phyloP scores from a whole-genome alignment of 2,329 filamentous ascomycete species.

The Fonsecaea nubica region DNA sequence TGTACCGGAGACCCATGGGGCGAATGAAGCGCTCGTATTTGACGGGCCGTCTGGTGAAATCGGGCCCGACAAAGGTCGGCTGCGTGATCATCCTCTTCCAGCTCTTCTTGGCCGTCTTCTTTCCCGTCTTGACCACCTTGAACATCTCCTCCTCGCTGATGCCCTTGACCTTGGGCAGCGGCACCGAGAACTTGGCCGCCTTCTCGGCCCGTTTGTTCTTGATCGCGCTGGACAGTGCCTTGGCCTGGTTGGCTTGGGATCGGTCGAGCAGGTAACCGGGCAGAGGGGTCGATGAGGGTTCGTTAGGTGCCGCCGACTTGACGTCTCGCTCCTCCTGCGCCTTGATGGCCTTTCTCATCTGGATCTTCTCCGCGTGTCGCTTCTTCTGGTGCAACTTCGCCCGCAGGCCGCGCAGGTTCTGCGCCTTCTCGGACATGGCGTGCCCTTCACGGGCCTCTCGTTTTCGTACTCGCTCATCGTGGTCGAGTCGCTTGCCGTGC shows the following conservation, averaged over 20 bases:
- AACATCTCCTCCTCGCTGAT: constrained; percentile 98
- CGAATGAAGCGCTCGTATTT: constrained; percentile 76
- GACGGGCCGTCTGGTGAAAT: constrained; percentile 87
- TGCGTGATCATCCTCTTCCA: constrained; percentile 73
- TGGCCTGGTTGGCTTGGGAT: constrained; percentile 69
- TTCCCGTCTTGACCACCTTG: constrained; percentile 93
- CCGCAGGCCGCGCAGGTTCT: constrained; percentile 87
- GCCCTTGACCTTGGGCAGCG: constrained; percentile 89
- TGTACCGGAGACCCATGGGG: constrained; percentile 79
- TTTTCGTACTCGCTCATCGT: constrained; percentile 90
- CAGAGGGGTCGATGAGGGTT: constrained; percentile 80
- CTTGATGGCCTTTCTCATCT: constrained; percentile 94
- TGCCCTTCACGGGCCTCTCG: constrained; percentile 85
- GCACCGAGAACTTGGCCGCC: constrained; percentile 90
- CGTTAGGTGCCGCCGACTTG: constrained; percentile 79
- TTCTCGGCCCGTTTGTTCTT: constrained; percentile 96
- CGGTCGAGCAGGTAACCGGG: constrained; percentile 94
- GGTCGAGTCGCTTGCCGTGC: constrained; percentile 70
- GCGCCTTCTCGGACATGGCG: constrained; percentile 84
- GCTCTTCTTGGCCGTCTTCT: constrained; percentile 86
- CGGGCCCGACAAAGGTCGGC: constrained; percentile 86
- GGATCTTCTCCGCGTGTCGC: constrained; percentile 96
- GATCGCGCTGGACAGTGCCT: constrained; percentile 82
- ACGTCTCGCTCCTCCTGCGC: constrained; percentile 95
- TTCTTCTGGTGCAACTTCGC: constrained; percentile 95